Percentiles rank a stretch among this genome's conserved stretches.
Evolutionary conservation across 1,284 basidiomycete species (phyloP).

Genomic region (Mrakiaceae sp.): DNA sequence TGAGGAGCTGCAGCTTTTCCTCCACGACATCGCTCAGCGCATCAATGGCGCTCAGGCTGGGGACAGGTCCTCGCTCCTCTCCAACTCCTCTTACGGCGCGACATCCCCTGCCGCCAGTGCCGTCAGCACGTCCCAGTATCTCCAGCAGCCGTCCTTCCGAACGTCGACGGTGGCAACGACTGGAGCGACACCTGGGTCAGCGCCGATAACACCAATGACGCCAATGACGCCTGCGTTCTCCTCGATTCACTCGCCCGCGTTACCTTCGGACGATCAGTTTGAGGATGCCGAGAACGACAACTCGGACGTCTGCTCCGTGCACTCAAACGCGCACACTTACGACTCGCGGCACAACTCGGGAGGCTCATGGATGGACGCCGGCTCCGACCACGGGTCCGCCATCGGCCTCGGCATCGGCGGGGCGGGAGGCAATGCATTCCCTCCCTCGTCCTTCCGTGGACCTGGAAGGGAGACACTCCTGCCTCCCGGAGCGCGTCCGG

Average conservation of each 20-base stretch:
- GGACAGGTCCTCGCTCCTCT: conserved; percentile 29
- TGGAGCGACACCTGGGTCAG: no score
- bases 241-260: neutral
- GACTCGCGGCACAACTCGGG: conserved; percentile 2
- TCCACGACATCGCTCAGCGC: conserved; percentile 46
- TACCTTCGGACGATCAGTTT: conserved; percentile 26
- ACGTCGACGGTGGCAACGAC: neutral
- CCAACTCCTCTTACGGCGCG: neutral
- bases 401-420: conserved; percentile 6
- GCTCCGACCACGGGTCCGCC: neutral
- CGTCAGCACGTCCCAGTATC: neutral
- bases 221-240: conserved; percentile 1
- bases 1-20: conserved; percentile 43
- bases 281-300: conserved; percentile 38
- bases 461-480: neutral
- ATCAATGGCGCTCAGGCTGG: conserved; percentile 42
- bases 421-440: neutral
- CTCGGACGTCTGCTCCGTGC: conserved; percentile 16
- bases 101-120: neutral
- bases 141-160: conserved; percentile 7
- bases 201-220: neutral
- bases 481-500: neutral
- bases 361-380: conserved; percentile 1
- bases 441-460: neutral
- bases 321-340: conserved; percentile 9